These are phyloP conservation scores for Massarina eburnea DNA, from an alignment of 2,329 filamentous ascomycete genomes.

Conservation along the genomic window DNA sequence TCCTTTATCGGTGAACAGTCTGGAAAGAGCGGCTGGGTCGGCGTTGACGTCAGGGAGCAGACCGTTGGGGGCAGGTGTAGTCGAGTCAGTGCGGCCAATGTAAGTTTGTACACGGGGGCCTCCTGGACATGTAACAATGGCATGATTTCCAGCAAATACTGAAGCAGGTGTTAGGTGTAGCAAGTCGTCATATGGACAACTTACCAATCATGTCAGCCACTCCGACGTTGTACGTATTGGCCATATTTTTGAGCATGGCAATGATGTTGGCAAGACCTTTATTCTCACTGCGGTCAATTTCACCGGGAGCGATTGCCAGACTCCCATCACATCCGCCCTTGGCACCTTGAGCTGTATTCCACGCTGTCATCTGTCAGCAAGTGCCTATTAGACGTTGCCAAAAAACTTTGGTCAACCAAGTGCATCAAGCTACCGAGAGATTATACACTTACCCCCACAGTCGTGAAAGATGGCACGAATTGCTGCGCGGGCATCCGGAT, in stretches of 20 bases:
- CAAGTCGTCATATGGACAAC: not conserved
- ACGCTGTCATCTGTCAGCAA: slow-evolving; percentile 12
- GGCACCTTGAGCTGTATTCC: slow-evolving; percentile 16
- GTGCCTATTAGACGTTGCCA: not conserved
- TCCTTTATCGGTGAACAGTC: slow-evolving; percentile 53
- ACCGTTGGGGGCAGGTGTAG: slow-evolving; percentile 42
- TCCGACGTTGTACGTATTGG: slow-evolving; percentile 43
- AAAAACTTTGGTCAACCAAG: too few relatives aligned
- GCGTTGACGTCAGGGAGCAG: slow-evolving; percentile 48
- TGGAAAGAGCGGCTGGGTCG: slow-evolving; percentile 42
- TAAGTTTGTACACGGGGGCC: slow-evolving; percentile 53
- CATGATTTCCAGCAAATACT: slow-evolving; percentile 37
- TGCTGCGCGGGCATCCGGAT: slow-evolving; percentile 31
- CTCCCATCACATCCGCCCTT: slow-evolving; percentile 42
- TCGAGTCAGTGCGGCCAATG: slow-evolving; percentile 50
- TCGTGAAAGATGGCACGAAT: slow-evolving; percentile 42
- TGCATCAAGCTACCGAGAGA: not conserved
- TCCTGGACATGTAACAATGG: slow-evolving; percentile 51
- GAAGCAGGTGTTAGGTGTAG: slow-evolving; percentile 10
- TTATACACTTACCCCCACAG: slow-evolving; percentile 18
- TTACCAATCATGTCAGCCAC: slow-evolving; percentile 51
- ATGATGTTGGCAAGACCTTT: slow-evolving; percentile 47
- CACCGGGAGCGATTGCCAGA: slow-evolving; percentile 32
- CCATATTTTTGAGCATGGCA: slow-evolving; percentile 36
- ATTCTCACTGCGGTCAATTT: slow-evolving; percentile 36